phyloP scores from a whole-genome alignment of 2,329 filamentous ascomycete species.

The Fusarium sambucinum region DNA sequence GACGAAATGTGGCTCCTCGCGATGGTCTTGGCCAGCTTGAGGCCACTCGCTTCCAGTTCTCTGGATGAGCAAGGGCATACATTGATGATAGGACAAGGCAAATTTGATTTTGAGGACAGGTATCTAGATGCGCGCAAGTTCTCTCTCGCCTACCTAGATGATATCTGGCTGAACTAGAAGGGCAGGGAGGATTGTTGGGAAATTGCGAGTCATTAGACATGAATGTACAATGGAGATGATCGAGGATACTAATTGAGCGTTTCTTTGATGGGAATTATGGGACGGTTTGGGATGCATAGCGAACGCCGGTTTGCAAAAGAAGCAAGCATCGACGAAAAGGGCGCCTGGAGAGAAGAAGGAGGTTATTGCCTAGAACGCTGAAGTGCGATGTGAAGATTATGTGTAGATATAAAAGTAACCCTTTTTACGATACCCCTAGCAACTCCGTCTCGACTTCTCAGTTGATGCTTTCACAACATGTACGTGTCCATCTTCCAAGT shows the following conservation, averaged over 20 bases:
- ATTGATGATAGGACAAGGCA: conserved; percentile 2
- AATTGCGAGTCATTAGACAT: conserved; percentile 29
- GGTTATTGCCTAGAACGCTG: conserved; percentile 7
- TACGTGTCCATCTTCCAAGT: no score
- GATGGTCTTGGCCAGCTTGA: conserved; percentile 91
- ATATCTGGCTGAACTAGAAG: conserved; percentile 20
- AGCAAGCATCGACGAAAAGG: conserved; percentile 23
- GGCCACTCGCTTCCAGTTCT: conserved; percentile 87
- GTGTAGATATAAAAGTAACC: conserved; percentile 38
- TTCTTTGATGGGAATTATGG: conserved; percentile 34
- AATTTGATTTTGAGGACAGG: neutral
- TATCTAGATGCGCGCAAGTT: conserved; percentile 1
- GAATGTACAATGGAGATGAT: conserved; percentile 40
- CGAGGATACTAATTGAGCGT: conserved; percentile 42
- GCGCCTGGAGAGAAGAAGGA: conserved; percentile 5
- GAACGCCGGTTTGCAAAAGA: conserved; percentile 23
- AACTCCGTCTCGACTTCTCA: neutral
- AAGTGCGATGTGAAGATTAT: conserved; percentile 25
- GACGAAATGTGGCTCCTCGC: conserved; percentile 93
- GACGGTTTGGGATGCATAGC: conserved; percentile 33
- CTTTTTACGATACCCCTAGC: conserved; percentile 1
- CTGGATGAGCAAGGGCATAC: conserved; percentile 48
- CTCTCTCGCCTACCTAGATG: conserved; percentile 10
- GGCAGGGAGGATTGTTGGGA: conserved; percentile 16
- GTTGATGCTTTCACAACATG: neutral